Percentiles rank a stretch among this genome's conserved stretches.
These are phyloP conservation scores for Colletotrichum siamense DNA, from an alignment of 2,329 filamentous ascomycete species.

Conservation along the genomic window DNA sequence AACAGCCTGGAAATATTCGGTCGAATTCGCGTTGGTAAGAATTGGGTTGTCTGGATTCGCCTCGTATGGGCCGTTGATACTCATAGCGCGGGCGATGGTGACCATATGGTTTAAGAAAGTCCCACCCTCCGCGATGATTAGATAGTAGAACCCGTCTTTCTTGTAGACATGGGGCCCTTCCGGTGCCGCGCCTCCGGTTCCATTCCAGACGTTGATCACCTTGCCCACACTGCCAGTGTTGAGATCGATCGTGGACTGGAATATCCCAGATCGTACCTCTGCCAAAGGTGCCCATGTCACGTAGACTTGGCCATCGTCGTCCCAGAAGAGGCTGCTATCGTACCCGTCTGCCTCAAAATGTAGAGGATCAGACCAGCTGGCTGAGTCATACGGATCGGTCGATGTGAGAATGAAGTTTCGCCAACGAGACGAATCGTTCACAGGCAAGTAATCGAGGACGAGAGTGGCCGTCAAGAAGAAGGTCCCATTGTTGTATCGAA, in stretches of 20 bases:
- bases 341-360: background rate
- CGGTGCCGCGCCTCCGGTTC: background rate
- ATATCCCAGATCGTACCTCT: background rate
- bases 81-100: fast-evolving
- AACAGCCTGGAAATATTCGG: background rate
- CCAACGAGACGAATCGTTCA: background rate
- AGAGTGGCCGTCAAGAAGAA: background rate
- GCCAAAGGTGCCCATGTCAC: background rate
- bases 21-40: background rate
- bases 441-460: background rate
- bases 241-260: background rate
- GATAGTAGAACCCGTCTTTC: background rate
- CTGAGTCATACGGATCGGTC: background rate
- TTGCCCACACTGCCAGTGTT: background rate
- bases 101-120: background rate
- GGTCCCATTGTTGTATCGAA: background rate
- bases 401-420: background rate
- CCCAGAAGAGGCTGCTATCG: background rate
- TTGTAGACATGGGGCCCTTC: background rate
- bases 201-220: background rate
- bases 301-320: background rate
- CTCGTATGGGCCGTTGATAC: background rate
- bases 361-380: background rate
- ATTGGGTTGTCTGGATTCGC: background rate
- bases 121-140: background rate